Evolutionary conservation across 495 filamentous ascomycete genomes (phyloP), one percentile per base, ranked within the genome.

Genomic region (Podospora comata): DNA sequence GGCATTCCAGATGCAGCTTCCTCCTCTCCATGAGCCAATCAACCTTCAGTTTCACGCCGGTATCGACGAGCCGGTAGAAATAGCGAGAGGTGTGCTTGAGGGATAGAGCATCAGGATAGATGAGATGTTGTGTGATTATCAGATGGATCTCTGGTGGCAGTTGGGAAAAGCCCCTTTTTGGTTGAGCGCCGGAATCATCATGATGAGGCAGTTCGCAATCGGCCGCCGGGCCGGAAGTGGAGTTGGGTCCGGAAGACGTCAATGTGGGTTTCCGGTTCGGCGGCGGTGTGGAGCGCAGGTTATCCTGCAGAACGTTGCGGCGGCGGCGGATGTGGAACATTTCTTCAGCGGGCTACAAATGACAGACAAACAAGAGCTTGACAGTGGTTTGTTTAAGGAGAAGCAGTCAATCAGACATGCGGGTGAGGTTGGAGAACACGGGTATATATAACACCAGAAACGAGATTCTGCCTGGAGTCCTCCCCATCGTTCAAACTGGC

Each of bases 91-190:
- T 85, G 73, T 90, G 88, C 69, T 90, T 90, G 23, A 91, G 79
- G 1, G 74, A 88, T 32, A 83, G 80, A 1, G 85, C 85, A 68
- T 88, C 85, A 1, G 86, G 86, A 66, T 88, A 88, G 23, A 79
- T 82, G 64, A 88, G 85, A 60, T 84, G 76, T 11, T 72, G 70
- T 48, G 79, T 70, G 64, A 89, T 84, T 30, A 84, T 75, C 19
- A 84, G 73, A 69, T 90, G 89, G 30, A 91, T 83, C 72, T 91
- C 89, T 26, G 86, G 81, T 2, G 89, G 89, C 11, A 91, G 81
- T 1, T 63, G 69, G 16, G 30, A 71, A 54, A 20, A 66, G 66
- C 32, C 48, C 32, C 27, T 56, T 13, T 54, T 64, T 26, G 32
- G 15, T 34, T 18, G 11, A 28, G 3, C 32, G 32, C n/a, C 30